phyloP scores from a whole-genome alignment of 164 flowering plant genomes.

The Berberis vulgaris region DNA sequence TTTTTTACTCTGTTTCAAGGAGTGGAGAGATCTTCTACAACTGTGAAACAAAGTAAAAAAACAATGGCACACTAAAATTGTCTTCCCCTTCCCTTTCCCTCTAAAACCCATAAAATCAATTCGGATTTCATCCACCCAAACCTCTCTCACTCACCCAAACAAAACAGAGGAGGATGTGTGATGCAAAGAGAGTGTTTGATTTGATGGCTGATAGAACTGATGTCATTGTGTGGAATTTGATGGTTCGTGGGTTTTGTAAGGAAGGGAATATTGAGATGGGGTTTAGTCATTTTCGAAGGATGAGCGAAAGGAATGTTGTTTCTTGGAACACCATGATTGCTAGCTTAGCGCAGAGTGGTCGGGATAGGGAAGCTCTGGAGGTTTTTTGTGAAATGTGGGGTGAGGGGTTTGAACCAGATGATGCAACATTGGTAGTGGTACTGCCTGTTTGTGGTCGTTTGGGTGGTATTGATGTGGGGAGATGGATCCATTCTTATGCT shows the following conservation, averaged over 20 bases:
- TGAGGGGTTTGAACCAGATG: conserved; percentile 53
- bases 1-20: too few species aligned
- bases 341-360: conserved; percentile 39
- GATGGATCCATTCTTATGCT: conserved; percentile 44
- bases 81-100: too few species aligned
- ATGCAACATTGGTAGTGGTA: conserved; percentile 55
- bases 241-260: conserved; percentile 67
- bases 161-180: conserved; percentile 48
- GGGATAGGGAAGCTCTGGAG: conserved; percentile 53
- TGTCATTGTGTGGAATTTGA: conserved; percentile 65
- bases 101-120: too few species aligned
- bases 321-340: conserved; percentile 81
- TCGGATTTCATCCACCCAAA: too few species aligned
- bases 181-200: conserved; percentile 61
- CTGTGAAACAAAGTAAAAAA: too few species aligned
- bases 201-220: conserved; percentile 51
- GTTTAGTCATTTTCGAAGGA: conserved; percentile 39
- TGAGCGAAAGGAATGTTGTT: conserved; percentile 50
- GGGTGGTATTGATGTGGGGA: conserved; percentile 53
- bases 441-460: conserved; percentile 66
- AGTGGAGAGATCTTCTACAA: too few species aligned
- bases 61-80: too few species aligned
- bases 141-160: too few species aligned
- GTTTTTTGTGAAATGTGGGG: conserved; percentile 53
- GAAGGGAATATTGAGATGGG: conserved; percentile 55